phyloP scores from a whole-genome alignment of 2,329 filamentous ascomycete genomes.

The Alternaria gansuensis region DNA sequence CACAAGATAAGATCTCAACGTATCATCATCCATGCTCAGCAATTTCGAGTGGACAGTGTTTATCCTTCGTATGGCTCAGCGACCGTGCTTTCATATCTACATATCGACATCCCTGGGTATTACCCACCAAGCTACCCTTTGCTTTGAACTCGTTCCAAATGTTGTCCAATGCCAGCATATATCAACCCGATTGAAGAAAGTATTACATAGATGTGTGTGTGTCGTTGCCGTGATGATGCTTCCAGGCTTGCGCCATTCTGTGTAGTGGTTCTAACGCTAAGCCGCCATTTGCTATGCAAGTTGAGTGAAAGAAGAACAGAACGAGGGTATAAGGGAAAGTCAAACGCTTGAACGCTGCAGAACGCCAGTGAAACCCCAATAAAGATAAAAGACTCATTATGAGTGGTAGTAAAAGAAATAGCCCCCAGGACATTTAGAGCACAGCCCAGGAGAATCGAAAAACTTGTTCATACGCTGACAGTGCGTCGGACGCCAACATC shows the following conservation, averaged over 20 bases:
- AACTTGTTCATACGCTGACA: slow-evolving; percentile 56
- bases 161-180: slow-evolving; percentile 50
- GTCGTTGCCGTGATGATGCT: slow-evolving; percentile 22
- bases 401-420: slow-evolving; percentile 19
- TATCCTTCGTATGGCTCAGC: slow-evolving; percentile 20
- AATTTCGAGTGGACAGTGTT: slow-evolving; percentile 2
- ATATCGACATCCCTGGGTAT: slow-evolving; percentile 25
- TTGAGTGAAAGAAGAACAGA: slow-evolving; percentile 18
- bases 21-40: background rate
- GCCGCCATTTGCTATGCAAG: slow-evolving; percentile 44
- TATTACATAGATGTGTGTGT: slow-evolving; percentile 29
- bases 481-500: slow-evolving; percentile 57
- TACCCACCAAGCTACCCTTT: slow-evolving; percentile 11
- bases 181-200: slow-evolving; percentile 28
- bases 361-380: slow-evolving; percentile 18
- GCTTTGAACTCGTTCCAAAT: slow-evolving; percentile 13
- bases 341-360: slow-evolving; percentile 51
- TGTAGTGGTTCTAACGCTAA: slow-evolving; percentile 28
- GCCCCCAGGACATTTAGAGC: slow-evolving; percentile 45
- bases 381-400: slow-evolving; percentile 26
- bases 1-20: background rate
- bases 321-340: slow-evolving; percentile 48
- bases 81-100: slow-evolving; percentile 26
- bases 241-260: slow-evolving; percentile 38
- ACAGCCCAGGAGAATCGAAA: slow-evolving; percentile 41